A percentile compares a stretch with the other conserved stretches of the same genome.
Conservation (phyloP, 78 protist species). For the Paratrimastix pyriformis region DNA sequence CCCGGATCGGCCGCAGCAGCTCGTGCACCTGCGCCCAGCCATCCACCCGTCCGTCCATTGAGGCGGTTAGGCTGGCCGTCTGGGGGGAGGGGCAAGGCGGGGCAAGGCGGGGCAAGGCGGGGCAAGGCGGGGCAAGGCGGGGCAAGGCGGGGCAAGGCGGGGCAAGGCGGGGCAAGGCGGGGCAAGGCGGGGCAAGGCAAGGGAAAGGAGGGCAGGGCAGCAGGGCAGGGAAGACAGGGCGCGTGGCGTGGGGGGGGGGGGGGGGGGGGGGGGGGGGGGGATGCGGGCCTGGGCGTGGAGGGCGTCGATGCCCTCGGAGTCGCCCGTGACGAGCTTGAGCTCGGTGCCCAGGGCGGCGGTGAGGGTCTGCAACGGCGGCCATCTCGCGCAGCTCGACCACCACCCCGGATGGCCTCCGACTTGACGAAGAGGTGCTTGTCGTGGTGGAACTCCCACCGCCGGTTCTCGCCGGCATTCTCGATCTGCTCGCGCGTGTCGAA, state of each 20-base stretch:
- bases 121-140: neutral
- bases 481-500: slow-evolving; percentile 45
- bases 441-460: slow-evolving; percentile 75
- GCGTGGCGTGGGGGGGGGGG: neutral
- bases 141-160: neutral
- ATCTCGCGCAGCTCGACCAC: slow-evolving; percentile 49
- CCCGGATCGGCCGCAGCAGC: too few species aligned
- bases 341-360: slow-evolving; percentile 45
- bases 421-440: slow-evolving; percentile 37
- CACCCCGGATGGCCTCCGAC: slow-evolving; percentile 47
- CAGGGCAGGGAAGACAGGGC: neutral
- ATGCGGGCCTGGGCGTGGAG: slow-evolving; percentile 29
- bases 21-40: too few species aligned
- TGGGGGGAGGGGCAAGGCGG: neutral
- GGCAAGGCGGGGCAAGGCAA: neutral
- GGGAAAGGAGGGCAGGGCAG: neutral
- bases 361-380: slow-evolving; percentile 34
- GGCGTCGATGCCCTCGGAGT: slow-evolving; percentile 48
- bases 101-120: neutral
- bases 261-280: neutral
- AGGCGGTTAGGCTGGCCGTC: too few species aligned
- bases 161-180: neutral
- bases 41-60: too few species aligned
- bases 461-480: slow-evolving; percentile 50
- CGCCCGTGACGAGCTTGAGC: slow-evolving; percentile 62